Evolutionary conservation across 2,329 filamentous ascomycete species (phyloP).

Genomic region (Colletotrichum karsti): DNA sequence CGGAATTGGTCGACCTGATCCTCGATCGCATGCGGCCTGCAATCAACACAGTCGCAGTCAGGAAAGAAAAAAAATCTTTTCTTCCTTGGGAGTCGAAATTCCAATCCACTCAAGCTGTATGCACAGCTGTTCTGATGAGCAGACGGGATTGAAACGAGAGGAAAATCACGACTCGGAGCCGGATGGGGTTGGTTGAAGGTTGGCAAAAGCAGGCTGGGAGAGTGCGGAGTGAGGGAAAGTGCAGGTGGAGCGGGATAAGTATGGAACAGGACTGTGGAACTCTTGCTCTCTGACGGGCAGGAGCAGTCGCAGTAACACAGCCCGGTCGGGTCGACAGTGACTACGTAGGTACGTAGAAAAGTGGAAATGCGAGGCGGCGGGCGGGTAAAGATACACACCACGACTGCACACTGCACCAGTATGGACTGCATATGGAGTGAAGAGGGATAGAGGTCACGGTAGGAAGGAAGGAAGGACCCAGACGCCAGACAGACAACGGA

Average conservation of each 20-base stretch:
- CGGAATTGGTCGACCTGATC: constrained; percentile 16
- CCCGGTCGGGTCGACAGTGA: constrained; percentile 10
- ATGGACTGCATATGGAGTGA: background rate
- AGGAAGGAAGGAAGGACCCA: background rate
- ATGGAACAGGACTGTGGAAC: constrained; percentile 10
- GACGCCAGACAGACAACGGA: background rate
- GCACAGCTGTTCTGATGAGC: background rate
- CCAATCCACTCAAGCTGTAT: constrained; percentile 9
- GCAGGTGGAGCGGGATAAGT: constrained; percentile 31
- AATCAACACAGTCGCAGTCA: background rate
- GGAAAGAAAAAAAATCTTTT: background rate
- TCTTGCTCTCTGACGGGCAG: constrained; percentile 23
- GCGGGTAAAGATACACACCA: constrained; percentile 23
- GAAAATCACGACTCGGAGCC: constrained; percentile 20
- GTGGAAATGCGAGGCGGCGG: constrained; percentile 19
- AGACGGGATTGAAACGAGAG: constrained; percentile 22
- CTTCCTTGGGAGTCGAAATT: background rate
- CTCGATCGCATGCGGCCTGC: constrained; percentile 26
- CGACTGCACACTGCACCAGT: too few relatives aligned
- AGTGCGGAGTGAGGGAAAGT: constrained; percentile 25
- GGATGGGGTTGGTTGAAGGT: constrained; percentile 22
- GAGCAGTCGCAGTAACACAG: constrained; percentile 18
- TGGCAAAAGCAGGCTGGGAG: constrained; percentile 10
- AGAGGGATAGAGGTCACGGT: background rate
- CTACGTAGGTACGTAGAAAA: constrained; percentile 16